A percentile compares a stretch with the other conserved stretches of the same genome.
Conservation (phyloP, 2,329 filamentous ascomycete species). For the Colletotrichum navitas region DNA sequence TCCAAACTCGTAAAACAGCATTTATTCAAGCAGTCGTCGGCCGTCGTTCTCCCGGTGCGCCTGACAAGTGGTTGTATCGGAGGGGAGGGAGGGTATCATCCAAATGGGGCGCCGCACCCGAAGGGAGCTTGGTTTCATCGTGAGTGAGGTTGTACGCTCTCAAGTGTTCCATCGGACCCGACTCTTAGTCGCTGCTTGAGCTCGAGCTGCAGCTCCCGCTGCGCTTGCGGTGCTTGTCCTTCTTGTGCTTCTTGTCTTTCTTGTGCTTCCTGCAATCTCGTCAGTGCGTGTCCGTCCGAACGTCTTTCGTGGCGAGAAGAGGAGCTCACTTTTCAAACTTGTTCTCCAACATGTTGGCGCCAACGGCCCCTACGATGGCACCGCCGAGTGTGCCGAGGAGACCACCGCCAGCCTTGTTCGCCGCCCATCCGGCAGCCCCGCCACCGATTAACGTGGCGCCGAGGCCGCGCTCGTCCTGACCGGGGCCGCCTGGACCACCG, state of each 20-base stretch:
- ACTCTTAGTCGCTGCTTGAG: conserved; percentile 30
- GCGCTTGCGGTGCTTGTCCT: conserved; percentile 41
- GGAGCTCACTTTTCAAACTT: conserved; percentile 50
- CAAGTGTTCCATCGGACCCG: accelerated
- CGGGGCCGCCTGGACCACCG: conserved; percentile 47
- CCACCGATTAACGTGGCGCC: conserved; percentile 66
- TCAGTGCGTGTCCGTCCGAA: background rate
- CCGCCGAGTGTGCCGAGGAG: conserved; percentile 64
- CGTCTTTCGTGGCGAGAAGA: too few species aligned
- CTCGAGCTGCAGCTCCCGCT: conserved; percentile 39
- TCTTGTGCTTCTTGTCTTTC: conserved; percentile 52
- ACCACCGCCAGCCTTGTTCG: conserved; percentile 66
- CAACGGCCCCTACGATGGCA: conserved; percentile 65
- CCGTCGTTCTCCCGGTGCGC: conserved; percentile 22
- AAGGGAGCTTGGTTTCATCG: background rate
- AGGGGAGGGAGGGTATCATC: conserved; percentile 24
- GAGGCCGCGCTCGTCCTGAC: conserved; percentile 66
- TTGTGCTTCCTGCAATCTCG: conserved; percentile 39
- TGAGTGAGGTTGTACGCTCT: background rate
- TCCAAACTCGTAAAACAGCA: conserved; percentile 1
- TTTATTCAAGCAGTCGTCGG: background rate
- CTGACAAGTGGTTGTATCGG: background rate
- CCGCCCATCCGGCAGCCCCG: conserved; percentile 66
- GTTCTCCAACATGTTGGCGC: conserved; percentile 65
- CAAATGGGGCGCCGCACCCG: conserved; percentile 4